Conservation (phyloP, 768 basidiomycete species). For the Termitomyces sp. region DNA sequence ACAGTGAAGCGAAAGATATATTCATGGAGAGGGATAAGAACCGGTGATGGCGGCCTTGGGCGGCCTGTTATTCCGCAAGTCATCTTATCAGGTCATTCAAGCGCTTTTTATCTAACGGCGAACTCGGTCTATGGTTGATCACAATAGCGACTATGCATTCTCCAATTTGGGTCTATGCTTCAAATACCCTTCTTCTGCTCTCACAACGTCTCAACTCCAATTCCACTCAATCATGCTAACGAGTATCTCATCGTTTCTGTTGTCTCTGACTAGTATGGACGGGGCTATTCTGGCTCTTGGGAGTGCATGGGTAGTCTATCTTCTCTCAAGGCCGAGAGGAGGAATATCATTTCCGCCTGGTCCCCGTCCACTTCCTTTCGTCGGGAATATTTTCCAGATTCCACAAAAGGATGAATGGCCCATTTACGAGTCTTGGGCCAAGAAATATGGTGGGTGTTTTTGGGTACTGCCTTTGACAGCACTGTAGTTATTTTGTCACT, state of each 20-base stretch:
- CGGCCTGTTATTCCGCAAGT: no score
- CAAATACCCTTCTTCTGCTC: background rate
- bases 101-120: no score
- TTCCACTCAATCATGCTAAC: background rate
- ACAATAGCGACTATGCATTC: no score
- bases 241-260: background rate
- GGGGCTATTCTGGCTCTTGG: background rate
- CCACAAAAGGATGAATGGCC: conserved; percentile 19
- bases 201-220: background rate
- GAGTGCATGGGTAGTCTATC: conserved; percentile 4
- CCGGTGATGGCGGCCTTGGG: no score
- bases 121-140: no score
- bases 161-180: no score
- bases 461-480: background rate
- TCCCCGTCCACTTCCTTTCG: conserved; percentile 15
- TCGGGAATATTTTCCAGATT: conserved; percentile 19
- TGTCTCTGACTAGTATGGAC: conserved; percentile 3
- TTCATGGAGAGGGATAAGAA: no score
- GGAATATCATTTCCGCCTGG: conserved; percentile 14
- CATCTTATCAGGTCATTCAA: no score
- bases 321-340: conserved; percentile 2
- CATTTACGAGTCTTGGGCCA: conserved; percentile 15
- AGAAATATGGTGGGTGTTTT: conserved; percentile 13
- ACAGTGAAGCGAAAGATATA: no score
- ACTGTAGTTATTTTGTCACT: background rate